phyloP scores from a whole-genome alignment of 2,329 filamentous ascomycete genomes.

The Phaeosphaeriaceae sp. region DNA sequence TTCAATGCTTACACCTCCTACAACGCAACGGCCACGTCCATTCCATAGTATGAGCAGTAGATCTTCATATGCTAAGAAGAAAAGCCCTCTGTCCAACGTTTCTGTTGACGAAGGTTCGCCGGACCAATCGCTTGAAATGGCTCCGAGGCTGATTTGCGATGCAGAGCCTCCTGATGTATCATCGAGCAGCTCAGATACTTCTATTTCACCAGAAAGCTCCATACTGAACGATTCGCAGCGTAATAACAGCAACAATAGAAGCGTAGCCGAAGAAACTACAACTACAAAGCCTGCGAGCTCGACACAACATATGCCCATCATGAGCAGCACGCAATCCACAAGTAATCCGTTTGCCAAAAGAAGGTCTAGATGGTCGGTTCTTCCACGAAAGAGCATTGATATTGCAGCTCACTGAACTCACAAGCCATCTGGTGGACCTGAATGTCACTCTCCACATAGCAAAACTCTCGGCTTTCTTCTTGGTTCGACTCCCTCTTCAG shows the following conservation, averaged over 20 bases:
- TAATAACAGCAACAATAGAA: background rate
- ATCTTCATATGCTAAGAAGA: conserved; percentile 17
- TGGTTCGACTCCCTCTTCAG: too few species aligned
- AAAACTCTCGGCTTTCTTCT: background rate
- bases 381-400: conserved; percentile 13
- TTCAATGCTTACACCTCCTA: conserved; percentile 4
- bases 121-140: background rate
- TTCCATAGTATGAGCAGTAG: conserved; percentile 12
- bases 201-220: background rate
- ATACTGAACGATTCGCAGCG: background rate
- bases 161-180: conserved; percentile 10
- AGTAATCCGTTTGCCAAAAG: background rate
- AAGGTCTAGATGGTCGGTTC: conserved; percentile 15
- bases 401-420: conserved; percentile 13
- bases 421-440: background rate
- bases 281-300: background rate
- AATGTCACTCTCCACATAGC: background rate
- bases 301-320: background rate
- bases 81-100: conserved; percentile 24
- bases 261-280: background rate
- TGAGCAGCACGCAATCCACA: background rate
- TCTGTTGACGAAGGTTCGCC: conserved; percentile 14
- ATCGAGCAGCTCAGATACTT: conserved; percentile 11
- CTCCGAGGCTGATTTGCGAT: background rate
- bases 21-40: conserved; percentile 8